A percentile compares a stretch with the other conserved stretches of the same genome.
Conservation (phyloP, 768 basidiomycete genomes). For the Kwoniella mangroviensis region DNA sequence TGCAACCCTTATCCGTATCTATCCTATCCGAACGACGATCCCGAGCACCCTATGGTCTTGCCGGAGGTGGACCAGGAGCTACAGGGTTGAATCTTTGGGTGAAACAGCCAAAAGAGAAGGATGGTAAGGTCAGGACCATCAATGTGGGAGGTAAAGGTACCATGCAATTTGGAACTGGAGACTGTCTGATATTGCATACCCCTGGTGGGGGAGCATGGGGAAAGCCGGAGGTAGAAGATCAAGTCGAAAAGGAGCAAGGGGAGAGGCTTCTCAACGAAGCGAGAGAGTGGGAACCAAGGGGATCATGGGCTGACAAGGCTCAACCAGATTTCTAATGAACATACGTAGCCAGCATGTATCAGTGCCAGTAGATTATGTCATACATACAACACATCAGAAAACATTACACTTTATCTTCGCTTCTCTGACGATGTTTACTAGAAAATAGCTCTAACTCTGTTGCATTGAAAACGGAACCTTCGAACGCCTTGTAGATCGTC, state of each 20-base stretch:
- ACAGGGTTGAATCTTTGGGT: constrained; percentile 22
- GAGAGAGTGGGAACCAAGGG: constrained; percentile 50
- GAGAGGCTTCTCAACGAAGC: constrained; percentile 31
- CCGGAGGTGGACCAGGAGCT: constrained; percentile 60
- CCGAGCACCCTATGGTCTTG: constrained; percentile 44
- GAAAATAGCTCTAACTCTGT: constrained; percentile 30
- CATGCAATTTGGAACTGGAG: constrained; percentile 27
- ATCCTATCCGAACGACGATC: constrained; percentile 45
- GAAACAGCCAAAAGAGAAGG: constrained; percentile 24
- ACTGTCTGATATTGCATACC: constrained; percentile 29
- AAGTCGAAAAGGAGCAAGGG: constrained; percentile 36
- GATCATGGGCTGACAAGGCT: constrained; percentile 56
- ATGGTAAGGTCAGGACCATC: constrained; percentile 21
- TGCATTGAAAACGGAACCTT: constrained; percentile 50
- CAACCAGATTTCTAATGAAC: constrained; percentile 31
- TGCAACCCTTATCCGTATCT: constrained; percentile 39
- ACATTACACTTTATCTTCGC: not conserved
- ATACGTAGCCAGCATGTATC: not conserved
- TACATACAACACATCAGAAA: not conserved
- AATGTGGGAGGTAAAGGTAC: constrained; percentile 33
- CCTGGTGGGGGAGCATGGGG: constrained; percentile 49
- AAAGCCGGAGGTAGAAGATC: constrained; percentile 28
- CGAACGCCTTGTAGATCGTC: constrained; percentile 35
- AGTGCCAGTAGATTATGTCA: not conserved
- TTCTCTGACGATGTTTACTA: not conserved